Base-by-base conservation (phyloP, 371 early-diverging fungal genomes). In the Dichotomocladium elegans region DNA sequence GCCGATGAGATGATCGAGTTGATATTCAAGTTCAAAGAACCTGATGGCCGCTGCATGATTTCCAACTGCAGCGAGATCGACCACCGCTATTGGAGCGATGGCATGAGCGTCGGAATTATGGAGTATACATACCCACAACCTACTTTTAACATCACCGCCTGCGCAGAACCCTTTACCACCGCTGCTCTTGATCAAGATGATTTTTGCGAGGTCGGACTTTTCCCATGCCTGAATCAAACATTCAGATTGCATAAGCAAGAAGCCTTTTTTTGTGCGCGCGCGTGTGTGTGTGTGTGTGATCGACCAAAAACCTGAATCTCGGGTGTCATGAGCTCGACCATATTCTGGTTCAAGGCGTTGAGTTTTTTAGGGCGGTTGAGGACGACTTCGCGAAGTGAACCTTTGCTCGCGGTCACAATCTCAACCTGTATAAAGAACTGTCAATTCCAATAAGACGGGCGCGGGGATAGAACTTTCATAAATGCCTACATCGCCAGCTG, bases 141-240 rank as follows among this genome's bases (percentile, higher is more conserved):
- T 74, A 87, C 83, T 64, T 63, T 91, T 91, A 6, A 99, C 94
- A 66, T 99, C 99, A 29, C 98, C 99, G 27, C 99, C 98, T 22
- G 98, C 94, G 68, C 98, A 99, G 66, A 96, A 96, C 2, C 92
- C 96, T 80, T 80, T 60, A 29, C 79, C 81, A 52, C 88, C 90
- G 45, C 77, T 79, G 7, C 85, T 81, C 60, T 90, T 89, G 46
- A 96, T 58, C 33, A 97, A 72, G 53, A 96, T 87, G 30, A 94
- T 84, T 66, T 93, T 94, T 58, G 89, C 87, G 33, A 91, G 73
- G 46, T 94, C 91, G 10, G 93, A 92, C 41, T 87, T 80, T 63
- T 92, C 85, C 95, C 95, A 96, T 41, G 88, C 89, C 88, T 91
- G 62, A 47, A 45, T 42, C 48, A 12, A 47, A 40, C n/a, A 48